Evolutionary conservation across 345 rosid species (phyloP), one percentile per base, ranked within the genome.

Genomic region (Hirschfeldia incana): DNA sequence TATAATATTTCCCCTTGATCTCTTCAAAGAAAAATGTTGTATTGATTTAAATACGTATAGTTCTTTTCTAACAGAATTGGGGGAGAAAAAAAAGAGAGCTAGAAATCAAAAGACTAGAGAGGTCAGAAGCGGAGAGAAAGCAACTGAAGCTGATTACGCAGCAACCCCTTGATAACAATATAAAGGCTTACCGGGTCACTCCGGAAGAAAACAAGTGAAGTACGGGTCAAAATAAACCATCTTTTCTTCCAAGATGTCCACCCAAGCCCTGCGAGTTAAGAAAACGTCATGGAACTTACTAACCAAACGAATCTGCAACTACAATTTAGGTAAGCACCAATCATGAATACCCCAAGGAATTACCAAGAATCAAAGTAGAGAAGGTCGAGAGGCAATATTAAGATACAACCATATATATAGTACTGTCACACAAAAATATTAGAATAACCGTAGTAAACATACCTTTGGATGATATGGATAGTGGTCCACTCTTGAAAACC

Each of bases 211-310:
- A 91, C 94, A 17, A 91, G 83, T 26, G 97, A 91, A 17, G 89
- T 91, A 36, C 89, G 86, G 5, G 94, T 89, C 74, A 91, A 76
- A 75, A 91, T 91, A 75, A 91, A 91, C 97, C 94, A 89, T 65
- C 94, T 79, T 70, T 89, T 91, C 84, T 91, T 91, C 97, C 94
- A 91, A 11, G 92, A 81, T 67, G 97, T 88, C 97, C 97, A 91
- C 29, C 97, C 97, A 77, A 91, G 87, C 80, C 97, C 97, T 89
- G 72, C 26, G 21, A 21, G 49, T 16, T 65, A n/a, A 11, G 37
- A 6, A 65, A 37, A 17, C 51, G 51, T 3, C 4, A 0, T 33
- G 12, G 8, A 32, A 16, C 29, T 65, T 44, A 28, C 6, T 5
- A 61, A 61, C 17, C 21, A 21, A 21, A 21, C 21, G 21, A 21